These are phyloP conservation scores for Cladophialophora carrionii DNA, from an alignment of 2,329 filamentous ascomycete species.

Conservation along the genomic window DNA sequence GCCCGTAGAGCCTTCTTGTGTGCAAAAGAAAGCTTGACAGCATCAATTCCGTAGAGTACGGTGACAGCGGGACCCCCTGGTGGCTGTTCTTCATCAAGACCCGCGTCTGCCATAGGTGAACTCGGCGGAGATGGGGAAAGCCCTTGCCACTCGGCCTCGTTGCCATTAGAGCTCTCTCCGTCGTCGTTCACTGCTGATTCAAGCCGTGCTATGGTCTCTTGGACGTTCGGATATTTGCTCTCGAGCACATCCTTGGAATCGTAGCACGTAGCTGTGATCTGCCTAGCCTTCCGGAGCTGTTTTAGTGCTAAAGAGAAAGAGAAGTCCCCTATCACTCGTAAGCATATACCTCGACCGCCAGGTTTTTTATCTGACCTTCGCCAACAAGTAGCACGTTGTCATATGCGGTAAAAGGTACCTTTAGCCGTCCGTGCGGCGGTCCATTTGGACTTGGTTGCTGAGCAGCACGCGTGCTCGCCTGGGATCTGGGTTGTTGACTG, in stretches of 20 bases:
- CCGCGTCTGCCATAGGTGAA: not conserved
- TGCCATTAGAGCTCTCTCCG: conserved; percentile 8
- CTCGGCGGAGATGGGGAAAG: conserved; percentile 32
- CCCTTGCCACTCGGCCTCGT: conserved; percentile 34
- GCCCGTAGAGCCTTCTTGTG: conserved; percentile 37
- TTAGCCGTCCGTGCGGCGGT: conserved; percentile 17
- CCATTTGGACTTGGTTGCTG: conserved; percentile 5
- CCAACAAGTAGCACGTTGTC: conserved; percentile 52
- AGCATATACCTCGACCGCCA: conserved; percentile 27
- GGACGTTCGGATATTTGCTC: conserved; percentile 74
- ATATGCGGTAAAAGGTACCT: conserved; percentile 45
- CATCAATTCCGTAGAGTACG: conserved; percentile 51
- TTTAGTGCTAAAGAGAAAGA: conserved; percentile 53
- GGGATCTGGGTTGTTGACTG: conserved; percentile 30
- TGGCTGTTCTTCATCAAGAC: conserved; percentile 9
- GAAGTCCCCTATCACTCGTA: conserved; percentile 48
- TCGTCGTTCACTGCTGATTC: conserved; percentile 6
- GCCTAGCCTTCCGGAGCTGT: conserved; percentile 47
- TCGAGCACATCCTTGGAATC: conserved; percentile 56
- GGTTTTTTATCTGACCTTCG: conserved; percentile 45
- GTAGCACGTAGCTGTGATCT: conserved; percentile 51
- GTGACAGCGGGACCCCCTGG: conserved; percentile 35
- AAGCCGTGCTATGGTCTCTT: conserved; percentile 22
- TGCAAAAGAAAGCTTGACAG: conserved; percentile 45
- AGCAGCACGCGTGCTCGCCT: not conserved